phyloP scores from a whole-genome alignment of 805 yeast species.

The Schwanniomyces polymorphus region DNA sequence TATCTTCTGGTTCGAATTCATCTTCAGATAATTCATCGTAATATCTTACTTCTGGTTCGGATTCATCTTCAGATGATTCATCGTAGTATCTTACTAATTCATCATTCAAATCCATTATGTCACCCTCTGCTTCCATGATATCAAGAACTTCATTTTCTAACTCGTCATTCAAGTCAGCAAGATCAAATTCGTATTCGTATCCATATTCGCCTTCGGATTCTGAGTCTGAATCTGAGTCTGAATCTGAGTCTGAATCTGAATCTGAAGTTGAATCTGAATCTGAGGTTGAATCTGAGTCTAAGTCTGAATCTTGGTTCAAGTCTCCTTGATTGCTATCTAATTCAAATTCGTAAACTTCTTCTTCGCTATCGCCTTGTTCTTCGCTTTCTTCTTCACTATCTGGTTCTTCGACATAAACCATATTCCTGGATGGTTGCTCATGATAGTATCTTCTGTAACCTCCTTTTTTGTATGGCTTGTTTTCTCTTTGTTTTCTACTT shows the following conservation, averaged over 20 bases:
- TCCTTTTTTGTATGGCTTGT: slow-evolving; percentile 7
- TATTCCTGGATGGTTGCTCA: slow-evolving; percentile 31
- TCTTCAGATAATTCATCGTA: slow-evolving; percentile 11
- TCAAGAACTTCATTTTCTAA: slow-evolving; percentile 29
- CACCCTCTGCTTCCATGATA: slow-evolving; percentile 23
- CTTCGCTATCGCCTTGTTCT: slow-evolving; percentile 18
- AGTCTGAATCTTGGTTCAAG: slow-evolving; percentile 7
- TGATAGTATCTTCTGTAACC: slow-evolving; percentile 33
- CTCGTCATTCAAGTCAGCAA: slow-evolving; percentile 34
- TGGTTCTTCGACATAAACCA: slow-evolving; percentile 46
- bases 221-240: slow-evolving; percentile 9
- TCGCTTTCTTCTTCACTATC: slow-evolving; percentile 31
- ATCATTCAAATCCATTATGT: slow-evolving; percentile 28
- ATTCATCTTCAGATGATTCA: slow-evolving; percentile 19
- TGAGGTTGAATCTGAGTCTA: slow-evolving; percentile 9
- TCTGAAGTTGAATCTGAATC: slow-evolving; percentile 8
- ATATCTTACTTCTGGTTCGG: too few species aligned
- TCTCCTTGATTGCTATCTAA: slow-evolving; percentile 17
- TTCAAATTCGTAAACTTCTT: slow-evolving; percentile 30
- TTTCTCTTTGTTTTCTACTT: slow-evolving; percentile 9
- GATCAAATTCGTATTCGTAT: slow-evolving; percentile 9
- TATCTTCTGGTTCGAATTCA: slow-evolving; percentile 28
- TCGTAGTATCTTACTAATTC: slow-evolving; percentile 28
- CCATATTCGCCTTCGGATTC: slow-evolving; percentile 4
- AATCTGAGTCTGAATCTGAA: slow-evolving; percentile 8